These are phyloP conservation scores for Thraustochytrium sp. DNA, from an alignment of 352 stramenopile genomes.

Conservation along the genomic window DNA sequence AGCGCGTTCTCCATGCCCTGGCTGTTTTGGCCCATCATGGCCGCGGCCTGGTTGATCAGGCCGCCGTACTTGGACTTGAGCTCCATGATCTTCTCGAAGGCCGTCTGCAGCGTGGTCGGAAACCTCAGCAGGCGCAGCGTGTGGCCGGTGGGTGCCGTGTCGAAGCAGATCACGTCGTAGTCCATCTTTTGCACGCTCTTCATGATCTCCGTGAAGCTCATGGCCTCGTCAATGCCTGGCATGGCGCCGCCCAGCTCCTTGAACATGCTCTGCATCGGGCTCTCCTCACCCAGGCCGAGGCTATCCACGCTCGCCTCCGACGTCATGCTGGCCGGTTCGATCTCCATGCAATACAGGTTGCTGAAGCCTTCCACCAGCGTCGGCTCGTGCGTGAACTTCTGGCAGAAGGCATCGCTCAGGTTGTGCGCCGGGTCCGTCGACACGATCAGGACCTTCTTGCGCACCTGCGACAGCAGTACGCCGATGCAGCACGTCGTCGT, in stretches of 20 bases:
- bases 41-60: constrained; percentile 67
- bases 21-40: constrained; percentile 60
- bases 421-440: constrained; percentile 99
- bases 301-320: constrained; percentile 22
- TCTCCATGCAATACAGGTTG: constrained; percentile 98
- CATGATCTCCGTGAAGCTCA: constrained; percentile 98
- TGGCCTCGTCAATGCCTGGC: constrained; percentile 97
- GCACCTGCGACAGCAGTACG: constrained; percentile 76
- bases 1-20: constrained; percentile 53
- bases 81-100: constrained; percentile 95
- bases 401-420: constrained; percentile 95
- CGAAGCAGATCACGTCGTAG: constrained; percentile 96
- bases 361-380: constrained; percentile 93
- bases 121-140: constrained; percentile 93
- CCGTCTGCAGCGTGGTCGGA: constrained; percentile 95
- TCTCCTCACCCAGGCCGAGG: constrained; percentile 37
- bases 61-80: constrained; percentile 89
- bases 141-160: constrained; percentile 95
- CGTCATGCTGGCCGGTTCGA: constrained; percentile 66
- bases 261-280: constrained; percentile 67
- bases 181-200: constrained; percentile 92
- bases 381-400: constrained; percentile 97
- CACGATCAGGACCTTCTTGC: constrained; percentile 93
- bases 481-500: constrained; percentile 96
- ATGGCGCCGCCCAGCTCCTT: constrained; percentile 94